Conservation (phyloP, 202 grass and related monocot species). For the Panicum virgatum region DNA sequence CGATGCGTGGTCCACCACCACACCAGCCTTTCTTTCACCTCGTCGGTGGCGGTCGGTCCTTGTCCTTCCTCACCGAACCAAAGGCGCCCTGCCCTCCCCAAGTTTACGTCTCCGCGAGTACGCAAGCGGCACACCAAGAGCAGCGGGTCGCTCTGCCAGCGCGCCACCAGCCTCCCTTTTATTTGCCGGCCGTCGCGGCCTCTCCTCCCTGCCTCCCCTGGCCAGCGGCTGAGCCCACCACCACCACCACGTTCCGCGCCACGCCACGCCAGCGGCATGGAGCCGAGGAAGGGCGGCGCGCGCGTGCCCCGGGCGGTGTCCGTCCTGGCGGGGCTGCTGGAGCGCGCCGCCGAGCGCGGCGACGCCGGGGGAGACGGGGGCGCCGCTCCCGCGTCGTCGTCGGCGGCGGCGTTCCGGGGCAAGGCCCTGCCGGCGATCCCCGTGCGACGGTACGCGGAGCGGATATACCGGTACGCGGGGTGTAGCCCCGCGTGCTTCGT, state of each 20-base stretch:
- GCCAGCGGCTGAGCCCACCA: background rate
- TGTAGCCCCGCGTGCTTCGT: slow-evolving; percentile 74
- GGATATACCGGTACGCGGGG: slow-evolving; percentile 66
- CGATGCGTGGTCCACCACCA: background rate
- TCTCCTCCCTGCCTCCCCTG: background rate
- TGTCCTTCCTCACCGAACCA: background rate
- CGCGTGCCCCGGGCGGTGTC: slow-evolving; percentile 42
- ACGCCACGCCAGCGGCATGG: background rate
- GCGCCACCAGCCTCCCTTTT: background rate
- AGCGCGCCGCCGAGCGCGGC: slow-evolving; percentile 47
- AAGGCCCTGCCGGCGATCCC: slow-evolving; percentile 51
- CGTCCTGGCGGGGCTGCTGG: slow-evolving; percentile 54
- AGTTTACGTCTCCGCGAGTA: background rate
- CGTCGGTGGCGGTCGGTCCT: background rate
- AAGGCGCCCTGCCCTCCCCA: background rate
- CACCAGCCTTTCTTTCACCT: background rate
- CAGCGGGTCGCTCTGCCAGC: background rate
- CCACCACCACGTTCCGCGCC: no score
- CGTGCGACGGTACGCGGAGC: slow-evolving; percentile 59
- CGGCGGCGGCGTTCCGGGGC: slow-evolving; percentile 51
- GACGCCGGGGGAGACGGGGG: background rate
- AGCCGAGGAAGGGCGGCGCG: background rate
- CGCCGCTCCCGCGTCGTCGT: background rate
- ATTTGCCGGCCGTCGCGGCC: background rate
- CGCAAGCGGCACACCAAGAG: background rate